Percentiles rank a stretch among this genome's conserved stretches.
phyloP scores from a whole-genome alignment of 768 basidiomycete genomes.

The Boletellus sp. region DNA sequence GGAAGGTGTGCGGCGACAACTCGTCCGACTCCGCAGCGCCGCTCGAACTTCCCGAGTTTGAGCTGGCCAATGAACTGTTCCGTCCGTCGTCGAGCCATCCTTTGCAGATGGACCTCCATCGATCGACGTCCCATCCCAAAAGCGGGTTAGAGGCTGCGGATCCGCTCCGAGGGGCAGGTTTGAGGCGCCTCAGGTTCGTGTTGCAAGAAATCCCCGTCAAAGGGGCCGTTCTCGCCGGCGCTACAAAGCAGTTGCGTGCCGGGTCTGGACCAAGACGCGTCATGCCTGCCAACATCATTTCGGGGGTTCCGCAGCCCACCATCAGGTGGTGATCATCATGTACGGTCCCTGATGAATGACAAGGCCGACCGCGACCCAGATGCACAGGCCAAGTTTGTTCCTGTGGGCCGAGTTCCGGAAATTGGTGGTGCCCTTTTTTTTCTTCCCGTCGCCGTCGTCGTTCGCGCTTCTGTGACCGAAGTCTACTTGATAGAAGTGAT shows the following conservation, averaged over 20 bases:
- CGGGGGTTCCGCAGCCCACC: background rate
- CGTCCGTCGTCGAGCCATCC: too few relatives aligned
- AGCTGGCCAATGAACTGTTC: too few relatives aligned
- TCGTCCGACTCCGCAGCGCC: too few relatives aligned
- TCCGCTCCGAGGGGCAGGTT: too few relatives aligned
- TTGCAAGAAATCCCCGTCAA: too few relatives aligned
- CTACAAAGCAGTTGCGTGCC: background rate
- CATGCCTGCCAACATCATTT: too few relatives aligned
- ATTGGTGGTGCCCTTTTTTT: background rate
- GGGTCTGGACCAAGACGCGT: background rate
- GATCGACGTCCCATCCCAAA: too few relatives aligned
- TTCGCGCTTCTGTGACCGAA: background rate
- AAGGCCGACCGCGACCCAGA: background rate
- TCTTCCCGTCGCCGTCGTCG: background rate
- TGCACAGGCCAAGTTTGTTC: background rate
- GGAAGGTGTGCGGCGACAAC: too few relatives aligned
- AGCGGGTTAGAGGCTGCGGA: too few relatives aligned
- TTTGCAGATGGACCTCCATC: too few relatives aligned
- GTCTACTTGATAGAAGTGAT: background rate
- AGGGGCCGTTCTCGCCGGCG: background rate
- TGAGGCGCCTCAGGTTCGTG: too few relatives aligned
- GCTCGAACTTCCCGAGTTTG: too few relatives aligned
- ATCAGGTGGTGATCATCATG: background rate
- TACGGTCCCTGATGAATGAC: background rate
- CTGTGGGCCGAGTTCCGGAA: background rate